Conservation (phyloP, 1,284 basidiomycete species). For the Trichosporon sp. region DNA sequence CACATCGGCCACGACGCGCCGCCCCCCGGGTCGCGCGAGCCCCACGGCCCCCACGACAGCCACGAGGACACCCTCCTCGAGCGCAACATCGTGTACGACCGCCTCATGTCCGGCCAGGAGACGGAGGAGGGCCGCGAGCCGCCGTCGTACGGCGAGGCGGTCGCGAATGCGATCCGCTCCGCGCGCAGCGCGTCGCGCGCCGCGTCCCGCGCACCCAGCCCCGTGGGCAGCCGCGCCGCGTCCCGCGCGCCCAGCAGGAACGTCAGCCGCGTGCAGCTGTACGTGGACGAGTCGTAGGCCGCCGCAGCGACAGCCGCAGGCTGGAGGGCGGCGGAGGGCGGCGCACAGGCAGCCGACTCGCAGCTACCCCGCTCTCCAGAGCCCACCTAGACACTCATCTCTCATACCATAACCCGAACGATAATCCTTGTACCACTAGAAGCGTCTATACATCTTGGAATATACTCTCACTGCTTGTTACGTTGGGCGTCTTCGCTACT, state of each 20-base stretch:
- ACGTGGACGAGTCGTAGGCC: not conserved
- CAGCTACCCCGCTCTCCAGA: too few relatives aligned
- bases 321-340: not conserved
- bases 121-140: conserved; percentile 62
- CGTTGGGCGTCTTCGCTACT: too few relatives aligned
- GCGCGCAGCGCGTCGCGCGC: conserved; percentile 10
- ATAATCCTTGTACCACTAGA: too few relatives aligned
- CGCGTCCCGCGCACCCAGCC: conserved; percentile 1
- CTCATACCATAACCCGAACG: too few relatives aligned
- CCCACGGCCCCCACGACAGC: conserved; percentile 5
- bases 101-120: conserved; percentile 61
- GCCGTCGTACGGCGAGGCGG: conserved; percentile 57
- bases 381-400: too few relatives aligned
- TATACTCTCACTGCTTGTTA: too few relatives aligned
- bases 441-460: too few relatives aligned
- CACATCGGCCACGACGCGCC: not conserved
- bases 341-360: too few relatives aligned
- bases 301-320: not conserved
- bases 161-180: conserved; percentile 27
- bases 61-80: conserved; percentile 46
- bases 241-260: conserved; percentile 6
- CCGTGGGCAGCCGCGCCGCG: not conserved
- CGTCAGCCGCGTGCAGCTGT: conserved; percentile 5
- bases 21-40: not conserved
- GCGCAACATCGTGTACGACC: conserved; percentile 50